Evolutionary conservation across 2,329 filamentous ascomycete species (phyloP).

Genomic region (Trichoderma atrobrunneum): DNA sequence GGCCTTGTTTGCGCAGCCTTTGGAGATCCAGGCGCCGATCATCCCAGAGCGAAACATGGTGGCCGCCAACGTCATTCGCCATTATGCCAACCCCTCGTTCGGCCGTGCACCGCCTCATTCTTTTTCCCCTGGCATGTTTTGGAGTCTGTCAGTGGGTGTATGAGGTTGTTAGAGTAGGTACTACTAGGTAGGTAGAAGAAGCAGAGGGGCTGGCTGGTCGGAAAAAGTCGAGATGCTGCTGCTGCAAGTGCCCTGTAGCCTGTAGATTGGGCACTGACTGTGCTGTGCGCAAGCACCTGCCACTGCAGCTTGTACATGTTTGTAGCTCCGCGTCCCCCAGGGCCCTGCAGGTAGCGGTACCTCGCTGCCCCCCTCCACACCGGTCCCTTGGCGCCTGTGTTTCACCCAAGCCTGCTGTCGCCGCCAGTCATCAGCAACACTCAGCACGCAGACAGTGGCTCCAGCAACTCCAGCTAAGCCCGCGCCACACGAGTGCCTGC

Average conservation of each 20-base stretch:
- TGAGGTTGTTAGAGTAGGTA: neutral
- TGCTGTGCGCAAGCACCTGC: neutral
- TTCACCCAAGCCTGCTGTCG: neutral
- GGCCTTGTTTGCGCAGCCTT: conserved; percentile 14
- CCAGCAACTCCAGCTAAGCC: neutral
- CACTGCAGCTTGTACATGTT: neutral
- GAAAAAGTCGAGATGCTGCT: neutral
- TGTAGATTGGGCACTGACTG: neutral
- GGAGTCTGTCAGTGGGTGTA: neutral
- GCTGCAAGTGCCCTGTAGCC: neutral
- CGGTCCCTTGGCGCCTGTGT: conserved; percentile 1
- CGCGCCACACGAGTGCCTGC: neutral
- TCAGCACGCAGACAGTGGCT: neutral
- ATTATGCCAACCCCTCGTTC: neutral
- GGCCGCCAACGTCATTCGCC: conserved; percentile 17
- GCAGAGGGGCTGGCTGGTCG: neutral
- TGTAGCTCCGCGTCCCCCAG: neutral
- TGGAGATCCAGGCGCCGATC: conserved; percentile 19
- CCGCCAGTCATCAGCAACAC: too few relatives aligned
- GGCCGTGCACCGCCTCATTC: conserved; percentile 16
- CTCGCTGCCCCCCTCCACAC: neutral
- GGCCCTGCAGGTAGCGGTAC: neutral
- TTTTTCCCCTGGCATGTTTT: neutral
- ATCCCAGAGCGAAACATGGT: conserved; percentile 10
- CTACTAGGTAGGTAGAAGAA: too few relatives aligned